Conservation (phyloP, 352 stramenopile genomes). For the Phytophthora pinifolia region DNA sequence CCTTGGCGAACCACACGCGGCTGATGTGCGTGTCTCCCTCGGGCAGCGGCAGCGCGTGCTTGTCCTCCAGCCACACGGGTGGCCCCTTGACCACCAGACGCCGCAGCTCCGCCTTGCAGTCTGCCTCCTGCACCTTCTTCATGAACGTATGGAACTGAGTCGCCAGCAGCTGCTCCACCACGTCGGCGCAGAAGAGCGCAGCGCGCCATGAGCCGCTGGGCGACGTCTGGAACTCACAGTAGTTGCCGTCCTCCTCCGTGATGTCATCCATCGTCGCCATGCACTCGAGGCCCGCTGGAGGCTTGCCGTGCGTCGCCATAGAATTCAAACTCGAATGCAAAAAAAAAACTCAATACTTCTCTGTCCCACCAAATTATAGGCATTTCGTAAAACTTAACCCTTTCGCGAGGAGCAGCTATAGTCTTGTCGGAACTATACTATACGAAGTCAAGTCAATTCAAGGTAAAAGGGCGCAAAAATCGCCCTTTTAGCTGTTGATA, state of each 20-base stretch:
- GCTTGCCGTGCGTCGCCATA: slow-evolving; percentile 70
- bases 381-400: too few species aligned
- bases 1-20: slow-evolving; percentile 89
- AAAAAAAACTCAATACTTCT: too few species aligned
- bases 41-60: slow-evolving; percentile 85
- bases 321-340: too few species aligned
- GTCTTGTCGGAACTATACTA: too few species aligned
- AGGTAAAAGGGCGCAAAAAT: too few species aligned
- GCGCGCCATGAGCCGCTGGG: slow-evolving; percentile 90
- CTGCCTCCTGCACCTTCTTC: slow-evolving; percentile 90
- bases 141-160: slow-evolving; percentile 94
- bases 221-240: slow-evolving; percentile 92
- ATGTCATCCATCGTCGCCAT: slow-evolving; percentile 96
- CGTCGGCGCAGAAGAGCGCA: slow-evolving; percentile 67
- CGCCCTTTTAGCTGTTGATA: too few species aligned
- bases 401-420: too few species aligned
- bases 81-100: slow-evolving; percentile 90
- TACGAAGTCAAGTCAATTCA: too few species aligned
- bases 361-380: too few species aligned
- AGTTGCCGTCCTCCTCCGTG: slow-evolving; percentile 86
- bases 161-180: slow-evolving; percentile 82
- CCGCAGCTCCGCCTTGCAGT: slow-evolving; percentile 94
- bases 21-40: slow-evolving; percentile 91
- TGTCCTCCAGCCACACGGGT: slow-evolving; percentile 93
- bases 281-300: slow-evolving; percentile 88